Conservation (phyloP, 192 early-diverging fungal species). For the Hyaloraphidium curvatum region DNA sequence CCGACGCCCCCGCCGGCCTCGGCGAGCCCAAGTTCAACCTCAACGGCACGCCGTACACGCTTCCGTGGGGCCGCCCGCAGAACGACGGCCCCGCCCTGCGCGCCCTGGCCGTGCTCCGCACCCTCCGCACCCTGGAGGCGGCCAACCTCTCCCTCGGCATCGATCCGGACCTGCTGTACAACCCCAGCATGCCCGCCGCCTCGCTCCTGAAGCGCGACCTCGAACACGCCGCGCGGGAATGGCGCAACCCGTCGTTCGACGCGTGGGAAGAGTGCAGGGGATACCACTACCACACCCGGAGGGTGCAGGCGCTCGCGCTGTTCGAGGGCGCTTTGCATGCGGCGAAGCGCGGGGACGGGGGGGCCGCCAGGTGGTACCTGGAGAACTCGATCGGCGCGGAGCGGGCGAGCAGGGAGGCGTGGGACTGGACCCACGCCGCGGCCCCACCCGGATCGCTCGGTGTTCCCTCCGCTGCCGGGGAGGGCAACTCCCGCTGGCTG, state of each 20-base stretch:
- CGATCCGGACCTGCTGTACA: constrained; percentile 12
- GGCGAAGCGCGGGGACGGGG: constrained; percentile 12
- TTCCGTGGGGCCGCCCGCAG: constrained; percentile 42
- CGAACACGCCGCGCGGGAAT: constrained; percentile 33
- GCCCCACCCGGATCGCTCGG: too few relatives aligned
- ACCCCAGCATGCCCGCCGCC: constrained; percentile 3
- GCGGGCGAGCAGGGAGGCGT: too few relatives aligned
- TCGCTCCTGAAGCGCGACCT: constrained; percentile 29
- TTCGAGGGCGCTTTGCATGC: constrained; percentile 31
- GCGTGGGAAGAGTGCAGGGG: constrained; percentile 65
- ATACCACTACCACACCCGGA: constrained; percentile 43
- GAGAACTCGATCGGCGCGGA: too few relatives aligned
- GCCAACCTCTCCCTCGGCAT: too few relatives aligned
- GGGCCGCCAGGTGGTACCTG: constrained; percentile 16
- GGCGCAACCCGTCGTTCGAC: constrained; percentile 26
- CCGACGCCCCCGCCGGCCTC: constrained; percentile 12
- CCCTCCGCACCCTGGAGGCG: too few relatives aligned
- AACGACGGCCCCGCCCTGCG: constrained; percentile 47
- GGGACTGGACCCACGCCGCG: too few relatives aligned
- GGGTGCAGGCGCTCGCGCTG: constrained; percentile 40
- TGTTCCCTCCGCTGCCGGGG: too few relatives aligned
- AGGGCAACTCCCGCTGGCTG: too few relatives aligned
- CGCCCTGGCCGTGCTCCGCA: constrained; percentile 14
- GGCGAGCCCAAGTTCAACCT: constrained; percentile 49
- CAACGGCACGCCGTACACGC: constrained; percentile 26